These are phyloP conservation scores for Cystobasidium sp. DNA, from an alignment of 1,284 basidiomycete genomes.

Conservation along the genomic window DNA sequence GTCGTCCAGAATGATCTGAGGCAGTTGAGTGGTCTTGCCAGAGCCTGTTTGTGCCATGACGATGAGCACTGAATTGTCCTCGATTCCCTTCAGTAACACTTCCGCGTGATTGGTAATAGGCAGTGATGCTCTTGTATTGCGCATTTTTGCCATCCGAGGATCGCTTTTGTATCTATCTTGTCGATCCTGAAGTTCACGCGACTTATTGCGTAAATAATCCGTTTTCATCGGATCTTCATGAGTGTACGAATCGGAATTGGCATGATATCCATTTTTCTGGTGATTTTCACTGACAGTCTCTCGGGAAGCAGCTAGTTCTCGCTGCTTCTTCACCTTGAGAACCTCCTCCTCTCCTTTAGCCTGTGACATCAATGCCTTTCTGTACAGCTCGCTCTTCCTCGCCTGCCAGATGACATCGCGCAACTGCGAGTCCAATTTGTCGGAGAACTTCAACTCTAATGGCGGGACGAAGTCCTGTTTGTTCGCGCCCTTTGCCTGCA, in stretches of 20 bases:
- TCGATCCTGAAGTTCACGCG: constrained; percentile 64
- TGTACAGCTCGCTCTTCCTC: constrained; percentile 63
- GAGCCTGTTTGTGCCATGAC: constrained; percentile 78
- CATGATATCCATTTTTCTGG: constrained; percentile 45
- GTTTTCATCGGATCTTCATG: constrained; percentile 54
- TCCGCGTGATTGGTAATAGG: constrained; percentile 74
- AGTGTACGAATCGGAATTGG: constrained; percentile 46
- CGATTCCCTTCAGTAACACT: constrained; percentile 59
- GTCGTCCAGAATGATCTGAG: constrained; percentile 63
- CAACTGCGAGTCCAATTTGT: constrained; percentile 73
- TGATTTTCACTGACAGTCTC: constrained; percentile 42
- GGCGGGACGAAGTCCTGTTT: constrained; percentile 51
- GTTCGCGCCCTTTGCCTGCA: constrained; percentile 50
- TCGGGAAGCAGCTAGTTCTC: constrained; percentile 43
- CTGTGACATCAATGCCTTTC: constrained; percentile 53
- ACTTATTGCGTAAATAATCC: constrained; percentile 63
- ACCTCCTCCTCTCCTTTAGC: constrained; percentile 32
- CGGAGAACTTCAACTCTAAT: constrained; percentile 74
- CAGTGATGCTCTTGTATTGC: constrained; percentile 68
- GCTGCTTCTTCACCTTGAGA: constrained; percentile 36
- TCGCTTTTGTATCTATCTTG: constrained; percentile 69
- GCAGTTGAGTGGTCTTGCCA: constrained; percentile 80
- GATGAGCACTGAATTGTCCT: constrained; percentile 28
- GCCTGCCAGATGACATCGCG: constrained; percentile 73
- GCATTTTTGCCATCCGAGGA: constrained; percentile 69